phyloP scores from a whole-genome alignment of 495 filamentous ascomycete species.

The Lasiosphaeria ovina region DNA sequence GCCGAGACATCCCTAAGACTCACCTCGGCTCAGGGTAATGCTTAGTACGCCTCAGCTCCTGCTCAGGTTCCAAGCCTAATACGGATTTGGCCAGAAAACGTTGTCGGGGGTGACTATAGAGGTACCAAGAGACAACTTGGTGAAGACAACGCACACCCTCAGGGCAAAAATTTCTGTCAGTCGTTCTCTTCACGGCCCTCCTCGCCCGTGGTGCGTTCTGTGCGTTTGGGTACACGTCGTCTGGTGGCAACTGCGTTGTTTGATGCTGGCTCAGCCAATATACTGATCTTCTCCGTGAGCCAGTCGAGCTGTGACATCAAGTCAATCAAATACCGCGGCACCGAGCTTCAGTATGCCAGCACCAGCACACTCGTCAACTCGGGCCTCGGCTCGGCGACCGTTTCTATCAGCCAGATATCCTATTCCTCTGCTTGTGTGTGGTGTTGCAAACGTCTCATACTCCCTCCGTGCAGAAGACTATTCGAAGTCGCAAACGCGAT shows the following conservation, averaged over 20 bases:
- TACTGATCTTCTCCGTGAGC: constrained; percentile 56
- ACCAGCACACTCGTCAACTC: constrained; percentile 58
- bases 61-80: too few relatives aligned
- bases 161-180: constrained; percentile 18
- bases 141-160: constrained; percentile 20
- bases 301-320: constrained; percentile 60
- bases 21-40: too few relatives aligned
- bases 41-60: too few relatives aligned
- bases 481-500: too few relatives aligned
- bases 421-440: too few relatives aligned
- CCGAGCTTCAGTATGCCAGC: constrained; percentile 54
- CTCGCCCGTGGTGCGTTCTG: constrained; percentile 37
- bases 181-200: constrained; percentile 26
- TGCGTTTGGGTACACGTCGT: constrained; percentile 44
- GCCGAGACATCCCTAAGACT: too few relatives aligned
- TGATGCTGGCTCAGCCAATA: constrained; percentile 53
- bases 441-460: too few relatives aligned
- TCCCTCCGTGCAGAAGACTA: too few relatives aligned
- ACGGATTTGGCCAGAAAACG: too few relatives aligned
- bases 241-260: constrained; percentile 49
- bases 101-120: too few relatives aligned
- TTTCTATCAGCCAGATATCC: constrained; percentile 48
- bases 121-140: not conserved
- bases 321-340: constrained; percentile 57
- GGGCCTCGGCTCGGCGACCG: constrained; percentile 58